A percentile compares a stretch with the other conserved stretches of the same genome.
Conservation (phyloP, 805 yeast genomes). For the Suhomyces canberraensis region DNA sequence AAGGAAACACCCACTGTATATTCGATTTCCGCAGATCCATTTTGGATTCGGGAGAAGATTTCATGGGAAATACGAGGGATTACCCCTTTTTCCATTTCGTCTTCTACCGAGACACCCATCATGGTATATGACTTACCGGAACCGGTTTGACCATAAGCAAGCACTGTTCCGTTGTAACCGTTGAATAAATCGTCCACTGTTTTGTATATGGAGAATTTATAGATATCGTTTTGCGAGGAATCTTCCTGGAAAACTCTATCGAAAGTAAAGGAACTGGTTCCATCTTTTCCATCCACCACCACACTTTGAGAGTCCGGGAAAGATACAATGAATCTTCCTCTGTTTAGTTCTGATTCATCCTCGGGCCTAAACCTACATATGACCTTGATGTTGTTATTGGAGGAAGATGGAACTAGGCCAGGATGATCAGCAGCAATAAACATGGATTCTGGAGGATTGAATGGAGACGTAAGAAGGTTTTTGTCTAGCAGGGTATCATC, state of each 20-base stretch:
- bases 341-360: constrained; percentile 28
- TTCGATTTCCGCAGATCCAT: constrained; percentile 49
- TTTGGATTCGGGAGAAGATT: constrained; percentile 54
- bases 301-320: constrained; percentile 27
- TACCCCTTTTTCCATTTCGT: constrained; percentile 48
- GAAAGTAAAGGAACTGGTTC: constrained; percentile 46
- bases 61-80: constrained; percentile 70
- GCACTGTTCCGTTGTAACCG: constrained; percentile 76
- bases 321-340: constrained; percentile 18
- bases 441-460: constrained; percentile 3
- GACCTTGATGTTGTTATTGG: constrained; percentile 51
- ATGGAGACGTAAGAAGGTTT: constrained; percentile 1
- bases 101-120: constrained; percentile 53
- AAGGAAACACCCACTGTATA: constrained; percentile 67
- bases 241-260: constrained; percentile 59
- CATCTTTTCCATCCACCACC: constrained; percentile 24
- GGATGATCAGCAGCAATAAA: constrained; percentile 4
- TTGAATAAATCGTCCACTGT: constrained; percentile 66
- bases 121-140: constrained; percentile 75
- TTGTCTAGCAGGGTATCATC: neutral
- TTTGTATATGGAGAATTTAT: constrained; percentile 53
- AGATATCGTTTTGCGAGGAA: constrained; percentile 55
- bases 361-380: constrained; percentile 71
- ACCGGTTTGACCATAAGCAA: constrained; percentile 80
- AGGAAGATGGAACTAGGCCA: constrained; percentile 1